phyloP scores from a whole-genome alignment of 2,329 filamentous ascomycete species.

The Diaporthe capsici region DNA sequence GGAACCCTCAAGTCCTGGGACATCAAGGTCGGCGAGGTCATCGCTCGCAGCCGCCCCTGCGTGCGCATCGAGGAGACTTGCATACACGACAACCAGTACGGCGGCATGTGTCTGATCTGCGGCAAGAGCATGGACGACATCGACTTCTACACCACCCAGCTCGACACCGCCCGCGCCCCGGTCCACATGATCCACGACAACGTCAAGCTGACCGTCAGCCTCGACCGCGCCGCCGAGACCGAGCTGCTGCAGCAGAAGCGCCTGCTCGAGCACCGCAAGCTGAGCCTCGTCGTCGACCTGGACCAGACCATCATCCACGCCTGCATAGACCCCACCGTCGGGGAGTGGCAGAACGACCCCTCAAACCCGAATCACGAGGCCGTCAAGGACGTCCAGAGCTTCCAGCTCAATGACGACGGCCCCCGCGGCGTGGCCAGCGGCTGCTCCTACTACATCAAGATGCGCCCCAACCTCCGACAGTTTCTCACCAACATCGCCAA shows the following conservation, averaged over 20 bases:
- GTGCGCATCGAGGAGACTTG: conserved; percentile 92
- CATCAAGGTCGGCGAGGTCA: conserved; percentile 76
- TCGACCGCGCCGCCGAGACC: conserved; percentile 82
- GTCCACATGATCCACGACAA: conserved; percentile 98
- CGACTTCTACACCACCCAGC: conserved; percentile 84
- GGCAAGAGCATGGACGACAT: conserved; percentile 96
- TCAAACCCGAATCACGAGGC: conserved; percentile 92
- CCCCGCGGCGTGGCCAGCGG: conserved; percentile 76
- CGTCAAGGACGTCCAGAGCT: conserved; percentile 88
- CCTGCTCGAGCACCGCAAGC: conserved; percentile 83
- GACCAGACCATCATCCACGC: conserved; percentile 99
- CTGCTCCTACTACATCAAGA: conserved; percentile 99
- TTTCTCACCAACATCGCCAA: conserved; percentile 85
- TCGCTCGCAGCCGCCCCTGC: conserved; percentile 70
- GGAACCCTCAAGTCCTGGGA: conserved; percentile 85
- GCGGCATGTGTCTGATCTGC: conserved; percentile 90
- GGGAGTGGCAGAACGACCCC: conserved; percentile 92
- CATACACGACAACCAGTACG: conserved; percentile 90
- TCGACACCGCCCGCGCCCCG: conserved; percentile 86
- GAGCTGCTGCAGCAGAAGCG: conserved; percentile 90
- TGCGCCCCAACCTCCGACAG: conserved; percentile 85
- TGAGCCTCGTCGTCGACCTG: conserved; percentile 95
- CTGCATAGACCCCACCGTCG: conserved; percentile 95
- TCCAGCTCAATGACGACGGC: conserved; percentile 90
- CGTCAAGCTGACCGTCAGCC: conserved; percentile 86